These are phyloP conservation scores for Clarireedia homoeocarpa DNA, from an alignment of 2,329 filamentous ascomycete genomes.

Conservation along the genomic window DNA sequence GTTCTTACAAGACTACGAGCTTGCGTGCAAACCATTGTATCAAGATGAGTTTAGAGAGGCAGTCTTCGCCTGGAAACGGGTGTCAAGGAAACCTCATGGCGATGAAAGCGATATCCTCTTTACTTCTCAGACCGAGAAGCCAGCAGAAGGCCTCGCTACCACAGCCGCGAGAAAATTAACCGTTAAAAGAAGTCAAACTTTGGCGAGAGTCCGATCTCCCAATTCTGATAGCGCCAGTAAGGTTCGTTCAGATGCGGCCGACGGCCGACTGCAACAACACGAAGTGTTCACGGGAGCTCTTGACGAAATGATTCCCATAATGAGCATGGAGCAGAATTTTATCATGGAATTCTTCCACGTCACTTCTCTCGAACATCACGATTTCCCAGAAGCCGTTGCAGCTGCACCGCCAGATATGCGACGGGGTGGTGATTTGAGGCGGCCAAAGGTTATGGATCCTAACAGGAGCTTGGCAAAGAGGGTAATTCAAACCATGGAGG, in stretches of 20 bases:
- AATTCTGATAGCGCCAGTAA: slow-evolving; percentile 52
- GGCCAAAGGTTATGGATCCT: slow-evolving; percentile 75
- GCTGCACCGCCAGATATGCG: slow-evolving; percentile 59
- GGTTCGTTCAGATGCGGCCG: slow-evolving; percentile 48
- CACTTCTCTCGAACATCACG: slow-evolving; percentile 70
- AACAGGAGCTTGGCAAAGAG: slow-evolving; percentile 79
- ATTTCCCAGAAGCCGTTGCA: slow-evolving; percentile 76
- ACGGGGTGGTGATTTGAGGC: slow-evolving; percentile 62
- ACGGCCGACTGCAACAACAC: slow-evolving; percentile 63
- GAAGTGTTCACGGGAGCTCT: slow-evolving; percentile 76
- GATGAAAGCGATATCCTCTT: slow-evolving; percentile 85
- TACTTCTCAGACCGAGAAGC: slow-evolving; percentile 74
- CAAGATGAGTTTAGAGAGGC: slow-evolving; percentile 76
- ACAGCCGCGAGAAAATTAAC: slow-evolving; percentile 77
- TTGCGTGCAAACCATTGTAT: slow-evolving; percentile 68
- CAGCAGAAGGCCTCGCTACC: slow-evolving; percentile 67
- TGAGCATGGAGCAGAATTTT: slow-evolving; percentile 95
- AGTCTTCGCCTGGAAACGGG: slow-evolving; percentile 69
- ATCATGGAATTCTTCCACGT: slow-evolving; percentile 95
- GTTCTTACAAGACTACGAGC: slow-evolving; percentile 73
- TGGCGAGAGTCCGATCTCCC: slow-evolving; percentile 66
- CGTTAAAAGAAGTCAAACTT: slow-evolving; percentile 85
- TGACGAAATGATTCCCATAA: slow-evolving; percentile 73
- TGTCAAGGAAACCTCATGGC: slow-evolving; percentile 63
- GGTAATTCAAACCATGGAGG: slow-evolving; percentile 81